Evolutionary conservation across 2,329 filamentous ascomycete genomes (phyloP).

Genomic region (Trichoderma atroviride): DNA sequence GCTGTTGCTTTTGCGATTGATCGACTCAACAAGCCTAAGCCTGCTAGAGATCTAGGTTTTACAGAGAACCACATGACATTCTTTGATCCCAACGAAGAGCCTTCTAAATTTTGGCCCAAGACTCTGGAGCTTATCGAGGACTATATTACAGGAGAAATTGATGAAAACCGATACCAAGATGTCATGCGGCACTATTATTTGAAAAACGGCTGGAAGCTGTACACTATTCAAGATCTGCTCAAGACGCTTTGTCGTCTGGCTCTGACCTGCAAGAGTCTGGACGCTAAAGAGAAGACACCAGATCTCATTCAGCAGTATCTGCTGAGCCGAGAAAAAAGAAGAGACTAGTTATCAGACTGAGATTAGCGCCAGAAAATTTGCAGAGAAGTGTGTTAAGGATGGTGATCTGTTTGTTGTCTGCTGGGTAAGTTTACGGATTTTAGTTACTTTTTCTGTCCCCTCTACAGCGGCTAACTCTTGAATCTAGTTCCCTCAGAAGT

Average conservation of each 20-base stretch:
- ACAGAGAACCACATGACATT: constrained; percentile 78
- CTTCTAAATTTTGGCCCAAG: constrained; percentile 79
- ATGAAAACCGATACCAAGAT: constrained; percentile 84
- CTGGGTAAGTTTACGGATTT: constrained; percentile 68
- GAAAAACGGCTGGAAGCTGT: constrained; percentile 87
- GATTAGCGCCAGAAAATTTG: constrained; percentile 86
- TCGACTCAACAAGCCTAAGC: constrained; percentile 73
- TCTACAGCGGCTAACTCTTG: background rate
- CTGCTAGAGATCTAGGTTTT: constrained; percentile 81
- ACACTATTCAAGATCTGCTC: constrained; percentile 88
- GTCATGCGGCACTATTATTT: constrained; percentile 90
- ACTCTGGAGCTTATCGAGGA: constrained; percentile 85
- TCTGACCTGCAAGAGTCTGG: constrained; percentile 78
- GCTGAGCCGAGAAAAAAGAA: constrained; percentile 73
- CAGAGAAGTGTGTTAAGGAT: constrained; percentile 91
- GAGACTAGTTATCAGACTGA: constrained; percentile 89
- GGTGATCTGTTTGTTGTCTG: constrained; percentile 87
- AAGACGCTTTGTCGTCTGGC: constrained; percentile 79
- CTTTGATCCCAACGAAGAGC: constrained; percentile 65
- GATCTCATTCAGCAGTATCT: constrained; percentile 89
- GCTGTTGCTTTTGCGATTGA: constrained; percentile 74
- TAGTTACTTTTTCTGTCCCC: constrained; percentile 25
- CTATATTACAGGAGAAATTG: constrained; percentile 78
- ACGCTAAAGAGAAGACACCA: constrained; percentile 89
- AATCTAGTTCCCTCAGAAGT: constrained; percentile 65